Conservation (phyloP, 78 protist genomes). For the Corallochytrium limacisporum region DNA sequence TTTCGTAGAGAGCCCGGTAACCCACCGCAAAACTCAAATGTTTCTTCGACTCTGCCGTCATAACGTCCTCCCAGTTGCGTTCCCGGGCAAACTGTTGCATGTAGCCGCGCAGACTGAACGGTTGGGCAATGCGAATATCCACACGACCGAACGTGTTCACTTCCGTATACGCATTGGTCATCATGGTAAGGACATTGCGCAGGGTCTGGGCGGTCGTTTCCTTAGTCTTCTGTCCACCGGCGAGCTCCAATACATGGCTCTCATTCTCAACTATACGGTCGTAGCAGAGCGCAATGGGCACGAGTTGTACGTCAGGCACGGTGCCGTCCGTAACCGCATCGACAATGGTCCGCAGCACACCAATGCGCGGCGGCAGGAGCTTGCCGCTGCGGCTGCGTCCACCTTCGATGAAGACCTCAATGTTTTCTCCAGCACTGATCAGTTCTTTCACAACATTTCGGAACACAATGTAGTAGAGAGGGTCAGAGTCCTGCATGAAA, state of each 20-base stretch:
- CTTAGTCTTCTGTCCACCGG: not conserved
- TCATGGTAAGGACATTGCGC: not conserved
- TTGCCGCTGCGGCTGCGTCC: constrained; percentile 53
- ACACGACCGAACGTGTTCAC: not conserved
- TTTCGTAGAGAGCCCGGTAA: constrained; percentile 4
- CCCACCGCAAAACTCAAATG: not conserved
- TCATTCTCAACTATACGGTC: constrained; percentile 12
- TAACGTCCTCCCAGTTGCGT: not conserved
- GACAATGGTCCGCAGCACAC: constrained; percentile 28
- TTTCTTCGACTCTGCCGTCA: not conserved
- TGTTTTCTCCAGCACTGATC: constrained; percentile 25
- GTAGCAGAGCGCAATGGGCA: constrained; percentile 15
- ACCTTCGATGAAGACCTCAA: constrained; percentile 72
- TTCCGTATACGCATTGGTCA: not conserved
- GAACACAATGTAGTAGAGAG: constrained; percentile 50
- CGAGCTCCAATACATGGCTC: not conserved
- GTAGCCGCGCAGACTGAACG: not conserved
- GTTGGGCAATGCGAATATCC: constrained; percentile 12
- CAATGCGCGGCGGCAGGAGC: constrained; percentile 49
- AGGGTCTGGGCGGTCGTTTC: not conserved
- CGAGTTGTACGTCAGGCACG: not conserved
- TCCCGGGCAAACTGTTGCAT: not conserved
- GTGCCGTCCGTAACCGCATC: constrained; percentile 11
- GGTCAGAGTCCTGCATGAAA: constrained; percentile 30
- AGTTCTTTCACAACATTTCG: constrained; percentile 48